These are phyloP conservation scores for Russula emetica DNA, from an alignment of 768 basidiomycete species.

Conservation along the genomic window DNA sequence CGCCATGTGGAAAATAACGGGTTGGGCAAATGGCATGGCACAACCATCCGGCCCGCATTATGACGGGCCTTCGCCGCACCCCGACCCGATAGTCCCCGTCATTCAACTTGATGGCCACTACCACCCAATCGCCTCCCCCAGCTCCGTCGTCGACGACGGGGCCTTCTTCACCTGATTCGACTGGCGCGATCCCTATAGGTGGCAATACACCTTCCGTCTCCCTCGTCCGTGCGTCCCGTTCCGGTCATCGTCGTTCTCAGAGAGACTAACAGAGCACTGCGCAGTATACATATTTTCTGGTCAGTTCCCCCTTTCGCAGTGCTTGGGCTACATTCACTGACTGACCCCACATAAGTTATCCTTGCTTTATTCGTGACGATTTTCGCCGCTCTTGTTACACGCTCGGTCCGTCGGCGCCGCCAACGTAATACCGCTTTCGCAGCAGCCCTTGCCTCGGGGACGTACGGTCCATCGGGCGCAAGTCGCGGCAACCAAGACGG, in stretches of 20 bases:
- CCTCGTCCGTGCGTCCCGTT: slow-evolving; percentile 2
- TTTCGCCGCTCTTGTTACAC: slow-evolving; percentile 4
- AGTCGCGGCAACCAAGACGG: neutral
- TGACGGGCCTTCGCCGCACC: neutral
- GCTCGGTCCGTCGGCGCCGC: slow-evolving; percentile 18
- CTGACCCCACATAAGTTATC: slow-evolving; percentile 1
- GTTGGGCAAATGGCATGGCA: too few relatives aligned
- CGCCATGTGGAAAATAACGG: too few relatives aligned
- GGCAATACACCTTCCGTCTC: neutral
- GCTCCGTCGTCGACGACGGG: neutral
- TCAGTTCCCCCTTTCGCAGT: neutral
- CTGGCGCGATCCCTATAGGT: too few relatives aligned
- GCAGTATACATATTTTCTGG: slow-evolving; percentile 12
- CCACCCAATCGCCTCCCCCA: neutral
- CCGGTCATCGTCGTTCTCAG: neutral
- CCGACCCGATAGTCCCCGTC: neutral
- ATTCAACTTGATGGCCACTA: neutral
- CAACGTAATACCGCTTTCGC: slow-evolving; percentile 1
- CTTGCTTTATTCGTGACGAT: slow-evolving; percentile 3
- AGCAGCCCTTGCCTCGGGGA: neutral
- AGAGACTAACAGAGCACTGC: neutral
- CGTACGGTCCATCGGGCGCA: neutral
- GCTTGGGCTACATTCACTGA: neutral
- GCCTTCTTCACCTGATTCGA: neutral
- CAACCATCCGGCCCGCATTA: too few relatives aligned